These are phyloP conservation scores for Jamesozyma hellenica DNA, from an alignment of 805 yeast species.

Conservation along the genomic window DNA sequence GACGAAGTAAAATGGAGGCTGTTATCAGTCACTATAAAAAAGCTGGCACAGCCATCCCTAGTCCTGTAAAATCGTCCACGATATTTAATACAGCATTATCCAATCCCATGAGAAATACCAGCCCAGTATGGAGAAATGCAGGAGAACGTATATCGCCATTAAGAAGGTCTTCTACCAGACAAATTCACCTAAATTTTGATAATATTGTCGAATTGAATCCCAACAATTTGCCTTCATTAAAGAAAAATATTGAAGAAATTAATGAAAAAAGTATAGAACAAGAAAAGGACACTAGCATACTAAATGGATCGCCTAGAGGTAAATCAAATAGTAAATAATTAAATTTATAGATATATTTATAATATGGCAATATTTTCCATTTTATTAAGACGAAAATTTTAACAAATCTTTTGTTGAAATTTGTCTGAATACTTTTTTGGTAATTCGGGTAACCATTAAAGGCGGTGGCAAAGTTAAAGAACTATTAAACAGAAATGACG, in stretches of 20 bases:
- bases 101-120: background rate
- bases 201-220: conserved; percentile 3
- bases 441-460: background rate
- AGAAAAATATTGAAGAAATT: background rate
- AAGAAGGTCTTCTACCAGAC: background rate
- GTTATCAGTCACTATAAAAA: conserved; percentile 29
- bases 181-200: background rate
- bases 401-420: background rate
- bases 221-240: background rate
- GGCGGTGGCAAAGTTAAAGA: background rate
- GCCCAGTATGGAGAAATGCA: conserved; percentile 3
- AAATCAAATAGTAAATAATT: background rate
- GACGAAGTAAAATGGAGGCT: conserved; percentile 29
- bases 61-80: conserved; percentile 27
- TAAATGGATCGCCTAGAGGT: conserved; percentile 3
- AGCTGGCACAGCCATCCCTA: conserved; percentile 31
- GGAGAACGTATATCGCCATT: background rate
- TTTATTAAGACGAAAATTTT: too few relatives aligned
- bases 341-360: too few relatives aligned
- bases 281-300: background rate
- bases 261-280: background rate
- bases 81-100: conserved; percentile 12
- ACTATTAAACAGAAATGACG: too few relatives aligned
- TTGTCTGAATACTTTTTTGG: background rate
- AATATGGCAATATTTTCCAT: too few relatives aligned